Percentiles rank a stretch among this genome's conserved stretches.
Conservation (phyloP, 1,139 yeast genomes). For the Yamadazyma dendronema region DNA sequence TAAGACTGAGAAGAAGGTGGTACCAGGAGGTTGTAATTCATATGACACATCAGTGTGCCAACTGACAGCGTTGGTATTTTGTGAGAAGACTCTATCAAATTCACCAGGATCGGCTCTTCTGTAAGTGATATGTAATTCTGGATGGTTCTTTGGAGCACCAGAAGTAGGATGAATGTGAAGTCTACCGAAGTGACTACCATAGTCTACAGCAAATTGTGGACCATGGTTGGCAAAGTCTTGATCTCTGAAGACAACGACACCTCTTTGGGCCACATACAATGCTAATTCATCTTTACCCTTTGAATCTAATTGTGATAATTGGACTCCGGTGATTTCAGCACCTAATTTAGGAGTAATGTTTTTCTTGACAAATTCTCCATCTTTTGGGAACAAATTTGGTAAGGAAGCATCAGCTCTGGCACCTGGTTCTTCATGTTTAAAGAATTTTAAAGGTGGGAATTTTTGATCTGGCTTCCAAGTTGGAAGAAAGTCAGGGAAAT, state of each 20-base stretch:
- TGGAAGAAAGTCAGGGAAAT: conserved; percentile 48
- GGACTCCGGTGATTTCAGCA: conserved; percentile 55
- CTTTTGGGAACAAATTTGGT: conserved; percentile 42
- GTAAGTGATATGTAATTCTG: conserved; percentile 59
- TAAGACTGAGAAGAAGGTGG: conserved; percentile 54
- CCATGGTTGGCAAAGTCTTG: conserved; percentile 59
- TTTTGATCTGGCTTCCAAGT: conserved; percentile 50
- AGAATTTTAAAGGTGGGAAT: conserved; percentile 44
- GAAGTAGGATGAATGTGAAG: conserved; percentile 70
- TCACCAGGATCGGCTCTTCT: conserved; percentile 43
- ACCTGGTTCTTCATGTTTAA: conserved; percentile 54
- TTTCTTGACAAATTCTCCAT: conserved; percentile 23
- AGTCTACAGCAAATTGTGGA: conserved; percentile 45
- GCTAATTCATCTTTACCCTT: conserved; percentile 60
- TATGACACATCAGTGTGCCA: conserved; percentile 72
- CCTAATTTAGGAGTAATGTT: conserved; percentile 60
- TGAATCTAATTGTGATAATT: conserved; percentile 46
- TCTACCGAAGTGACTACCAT: conserved; percentile 62
- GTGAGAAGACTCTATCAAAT: conserved; percentile 30
- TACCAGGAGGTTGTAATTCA: conserved; percentile 63
- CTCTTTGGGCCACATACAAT: conserved; percentile 55
- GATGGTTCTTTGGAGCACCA: conserved; percentile 55
- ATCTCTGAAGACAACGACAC: conserved; percentile 62
- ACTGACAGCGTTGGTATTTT: conserved; percentile 27
- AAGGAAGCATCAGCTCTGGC: conserved; percentile 52